Percentiles rank a stretch among this genome's conserved stretches.
Evolutionary conservation across 2,329 filamentous ascomycete species (phyloP).

Genomic region (Penicillium glabrum): DNA sequence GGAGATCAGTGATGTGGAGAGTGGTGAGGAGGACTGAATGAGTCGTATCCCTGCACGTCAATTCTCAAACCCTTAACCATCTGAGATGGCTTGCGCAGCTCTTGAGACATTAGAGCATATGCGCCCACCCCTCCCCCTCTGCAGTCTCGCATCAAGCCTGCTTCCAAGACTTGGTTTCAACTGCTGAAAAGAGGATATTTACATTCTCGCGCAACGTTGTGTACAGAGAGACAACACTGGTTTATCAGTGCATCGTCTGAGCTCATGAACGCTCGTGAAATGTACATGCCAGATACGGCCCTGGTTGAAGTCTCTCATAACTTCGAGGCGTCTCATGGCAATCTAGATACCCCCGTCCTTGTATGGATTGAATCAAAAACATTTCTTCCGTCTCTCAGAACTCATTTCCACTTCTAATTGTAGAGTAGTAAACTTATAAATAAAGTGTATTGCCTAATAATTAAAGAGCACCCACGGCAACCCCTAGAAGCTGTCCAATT

Average conservation of each 20-base stretch:
- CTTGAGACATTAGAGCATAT: not conserved
- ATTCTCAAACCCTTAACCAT: not conserved
- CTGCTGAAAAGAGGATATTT: not conserved
- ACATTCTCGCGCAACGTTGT: not conserved
- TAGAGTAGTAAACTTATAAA: not conserved
- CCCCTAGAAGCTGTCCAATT: no score
- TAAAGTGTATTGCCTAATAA: not conserved
- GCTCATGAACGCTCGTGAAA: not conserved
- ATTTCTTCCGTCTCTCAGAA: not conserved
- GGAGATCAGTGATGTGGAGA: conserved; percentile 43
- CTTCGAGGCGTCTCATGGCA: not conserved
- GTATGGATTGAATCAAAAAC: conserved; percentile 6
- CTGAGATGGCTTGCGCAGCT: not conserved
- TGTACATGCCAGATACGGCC: not conserved
- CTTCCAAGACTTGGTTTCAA: not conserved
- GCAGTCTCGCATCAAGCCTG: not conserved
- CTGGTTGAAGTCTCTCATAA: not conserved
- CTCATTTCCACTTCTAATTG: not conserved
- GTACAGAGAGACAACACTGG: not conserved
- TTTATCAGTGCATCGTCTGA: not conserved
- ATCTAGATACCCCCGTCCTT: conserved; percentile 4
- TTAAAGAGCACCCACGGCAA: no score
- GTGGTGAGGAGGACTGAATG: conserved; percentile 42
- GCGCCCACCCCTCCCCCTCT: not conserved
- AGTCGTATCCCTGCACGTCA: not conserved